Conservation (phyloP, 805 yeast species). For the Zygosaccharomyces gambellarensis region DNA sequence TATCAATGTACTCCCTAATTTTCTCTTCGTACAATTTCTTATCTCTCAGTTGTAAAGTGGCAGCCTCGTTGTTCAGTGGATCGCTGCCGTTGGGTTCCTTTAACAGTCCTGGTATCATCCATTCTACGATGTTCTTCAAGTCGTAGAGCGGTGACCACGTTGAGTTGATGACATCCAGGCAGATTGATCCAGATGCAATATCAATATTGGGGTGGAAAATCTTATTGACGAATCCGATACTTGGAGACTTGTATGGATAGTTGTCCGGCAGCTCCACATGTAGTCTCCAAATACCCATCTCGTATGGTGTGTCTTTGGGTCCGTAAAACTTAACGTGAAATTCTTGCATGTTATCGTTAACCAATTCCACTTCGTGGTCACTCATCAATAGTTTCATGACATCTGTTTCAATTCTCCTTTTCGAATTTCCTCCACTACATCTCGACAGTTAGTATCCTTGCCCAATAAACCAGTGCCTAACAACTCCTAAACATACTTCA, state of each 20-base stretch:
- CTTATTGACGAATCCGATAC: slow-evolving; percentile 87
- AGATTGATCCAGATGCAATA: slow-evolving; percentile 83
- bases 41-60: slow-evolving; percentile 68
- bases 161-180: slow-evolving; percentile 93
- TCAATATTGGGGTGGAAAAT: slow-evolving; percentile 96
- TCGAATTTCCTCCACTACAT: slow-evolving; percentile 24
- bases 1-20: slow-evolving; percentile 68
- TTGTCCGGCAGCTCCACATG: slow-evolving; percentile 93
- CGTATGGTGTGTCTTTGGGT: slow-evolving; percentile 82
- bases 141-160: slow-evolving; percentile 99
- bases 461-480: not conserved
- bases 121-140: slow-evolving; percentile 81
- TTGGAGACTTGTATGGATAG: slow-evolving; percentile 93
- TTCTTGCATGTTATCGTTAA: slow-evolving; percentile 82
- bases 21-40: slow-evolving; percentile 59
- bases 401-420: slow-evolving; percentile 75
- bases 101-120: slow-evolving; percentile 85
- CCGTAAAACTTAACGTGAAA: slow-evolving; percentile 82
- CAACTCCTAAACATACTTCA: slow-evolving; percentile 12
- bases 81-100: slow-evolving; percentile 93
- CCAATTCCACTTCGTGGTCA: slow-evolving; percentile 79
- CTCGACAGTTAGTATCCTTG: slow-evolving; percentile 2
- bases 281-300: slow-evolving; percentile 83
- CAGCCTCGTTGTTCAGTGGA: slow-evolving; percentile 89
- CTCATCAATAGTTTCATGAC: slow-evolving; percentile 94